Conservation (phyloP, 2,329 filamentous ascomycete genomes). For the Cordyceps fumosorosea region DNA sequence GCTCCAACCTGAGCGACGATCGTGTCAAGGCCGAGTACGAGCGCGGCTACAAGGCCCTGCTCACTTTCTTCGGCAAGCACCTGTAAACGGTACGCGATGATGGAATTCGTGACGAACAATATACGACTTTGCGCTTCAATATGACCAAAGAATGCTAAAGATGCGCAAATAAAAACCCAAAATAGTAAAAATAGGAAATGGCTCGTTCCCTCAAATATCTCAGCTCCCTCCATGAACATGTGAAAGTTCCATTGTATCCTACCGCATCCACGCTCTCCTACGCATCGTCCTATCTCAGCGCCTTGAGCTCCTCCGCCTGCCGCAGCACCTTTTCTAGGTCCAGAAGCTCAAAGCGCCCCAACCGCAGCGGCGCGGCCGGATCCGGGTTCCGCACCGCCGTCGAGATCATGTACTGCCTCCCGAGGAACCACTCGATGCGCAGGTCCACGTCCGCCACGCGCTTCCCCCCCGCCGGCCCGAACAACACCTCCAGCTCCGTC, state of each 20-base stretch:
- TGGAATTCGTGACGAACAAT: neutral
- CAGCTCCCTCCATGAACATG: neutral
- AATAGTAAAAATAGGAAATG: neutral
- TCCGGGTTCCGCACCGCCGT: conserved; percentile 41
- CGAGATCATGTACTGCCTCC: conserved; percentile 47
- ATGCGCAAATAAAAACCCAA: neutral
- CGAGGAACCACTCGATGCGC: conserved; percentile 34
- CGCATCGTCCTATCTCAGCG: neutral
- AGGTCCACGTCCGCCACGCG: conserved; percentile 29
- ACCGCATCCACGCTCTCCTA: neutral
- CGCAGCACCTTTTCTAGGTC: conserved; percentile 39
- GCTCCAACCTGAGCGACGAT: conserved; percentile 50
- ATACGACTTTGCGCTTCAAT: neutral
- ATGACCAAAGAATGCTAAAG: neutral
- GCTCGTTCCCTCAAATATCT: neutral
- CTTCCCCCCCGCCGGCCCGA: conserved; percentile 17
- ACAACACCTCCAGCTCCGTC: conserved; percentile 25
- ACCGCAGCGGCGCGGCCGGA: conserved; percentile 31
- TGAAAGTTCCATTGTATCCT: too few species aligned
- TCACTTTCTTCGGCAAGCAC: conserved; percentile 52
- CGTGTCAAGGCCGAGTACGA: conserved; percentile 55
- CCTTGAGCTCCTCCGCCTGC: conserved; percentile 32
- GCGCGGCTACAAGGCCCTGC: conserved; percentile 53
- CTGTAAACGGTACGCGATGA: conserved; percentile 20
- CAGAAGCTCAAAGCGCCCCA: conserved; percentile 37